These are phyloP conservation scores for Escovopsis sp. DNA, from an alignment of 2,329 filamentous ascomycete genomes.

Conservation along the genomic window DNA sequence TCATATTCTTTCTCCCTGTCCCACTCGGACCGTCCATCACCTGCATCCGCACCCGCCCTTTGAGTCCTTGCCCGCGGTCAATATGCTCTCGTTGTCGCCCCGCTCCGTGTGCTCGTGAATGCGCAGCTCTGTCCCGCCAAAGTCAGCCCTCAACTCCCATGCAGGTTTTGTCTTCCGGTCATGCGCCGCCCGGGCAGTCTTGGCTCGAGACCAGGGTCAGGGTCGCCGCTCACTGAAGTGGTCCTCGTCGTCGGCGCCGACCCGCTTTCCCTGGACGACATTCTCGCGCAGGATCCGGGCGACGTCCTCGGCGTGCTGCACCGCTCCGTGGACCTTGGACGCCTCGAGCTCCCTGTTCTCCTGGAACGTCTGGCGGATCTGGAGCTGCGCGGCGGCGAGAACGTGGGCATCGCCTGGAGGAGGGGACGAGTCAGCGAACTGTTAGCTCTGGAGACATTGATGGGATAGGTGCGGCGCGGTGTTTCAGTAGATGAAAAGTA, in stretches of 20 bases:
- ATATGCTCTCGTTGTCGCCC: slow-evolving; percentile 86
- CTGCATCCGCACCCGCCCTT: slow-evolving; percentile 16
- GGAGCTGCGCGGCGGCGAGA: slow-evolving; percentile 53
- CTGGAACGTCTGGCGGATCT: slow-evolving; percentile 64
- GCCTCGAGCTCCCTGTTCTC: slow-evolving; percentile 45
- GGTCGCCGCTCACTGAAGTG: slow-evolving; percentile 43
- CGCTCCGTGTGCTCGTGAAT: slow-evolving; percentile 88
- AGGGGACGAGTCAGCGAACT: neutral
- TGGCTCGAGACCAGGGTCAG: no score
- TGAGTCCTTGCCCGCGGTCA: slow-evolving; percentile 35
- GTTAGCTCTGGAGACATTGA: neutral
- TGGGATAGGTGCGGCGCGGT: no score
- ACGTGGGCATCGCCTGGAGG: slow-evolving; percentile 52
- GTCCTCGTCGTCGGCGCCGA: slow-evolving; percentile 18
- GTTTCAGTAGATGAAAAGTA: no score
- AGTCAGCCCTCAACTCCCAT: neutral
- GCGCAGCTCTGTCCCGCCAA: slow-evolving; percentile 46
- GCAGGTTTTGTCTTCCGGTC: neutral
- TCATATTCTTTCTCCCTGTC: slow-evolving; percentile 4
- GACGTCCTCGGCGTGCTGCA: slow-evolving; percentile 71
- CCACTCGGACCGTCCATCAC: slow-evolving; percentile 8
- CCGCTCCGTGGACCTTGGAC: slow-evolving; percentile 44
- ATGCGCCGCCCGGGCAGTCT: no score
- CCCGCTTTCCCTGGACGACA: slow-evolving; percentile 65
- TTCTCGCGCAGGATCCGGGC: slow-evolving; percentile 69